Conservation (phyloP, 768 basidiomycete species). For the Artomyces pyxidatus region DNA sequence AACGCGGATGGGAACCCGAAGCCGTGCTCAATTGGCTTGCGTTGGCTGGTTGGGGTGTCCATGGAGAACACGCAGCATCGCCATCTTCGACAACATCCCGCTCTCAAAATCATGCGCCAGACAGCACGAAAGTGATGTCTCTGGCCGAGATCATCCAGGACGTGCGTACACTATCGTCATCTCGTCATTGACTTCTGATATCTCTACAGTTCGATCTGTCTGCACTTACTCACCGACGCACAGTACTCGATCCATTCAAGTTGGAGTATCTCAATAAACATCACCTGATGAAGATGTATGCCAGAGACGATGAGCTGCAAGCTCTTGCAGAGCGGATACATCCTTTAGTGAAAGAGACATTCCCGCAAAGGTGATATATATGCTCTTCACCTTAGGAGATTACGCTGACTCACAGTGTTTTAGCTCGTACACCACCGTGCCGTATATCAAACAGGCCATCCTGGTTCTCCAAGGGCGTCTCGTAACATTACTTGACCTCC, state of each 20-base stretch:
- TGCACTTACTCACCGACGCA: slow-evolving; percentile 72
- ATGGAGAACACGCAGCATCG: slow-evolving; percentile 17
- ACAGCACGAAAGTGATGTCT: slow-evolving; percentile 57
- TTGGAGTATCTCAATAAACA: slow-evolving; percentile 86
- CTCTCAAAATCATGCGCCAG: slow-evolving; percentile 38
- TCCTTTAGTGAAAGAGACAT: slow-evolving; percentile 42
- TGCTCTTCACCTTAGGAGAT: too few relatives aligned
- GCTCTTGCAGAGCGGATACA: slow-evolving; percentile 48
- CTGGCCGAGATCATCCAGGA: slow-evolving; percentile 57
- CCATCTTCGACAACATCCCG: neutral
- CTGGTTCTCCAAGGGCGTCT: slow-evolving; percentile 54
- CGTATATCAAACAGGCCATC: slow-evolving; percentile 11
- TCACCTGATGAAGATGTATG: slow-evolving; percentile 56
- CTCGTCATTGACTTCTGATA: neutral
- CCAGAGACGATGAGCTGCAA: slow-evolving; percentile 41
- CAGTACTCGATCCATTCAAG: slow-evolving; percentile 72
- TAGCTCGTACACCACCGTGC: slow-evolving; percentile 1
- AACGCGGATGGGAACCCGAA: slow-evolving; percentile 82
- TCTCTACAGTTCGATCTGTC: slow-evolving; percentile 61
- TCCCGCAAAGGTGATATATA: slow-evolving; percentile 46
- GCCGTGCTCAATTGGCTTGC: slow-evolving; percentile 92
- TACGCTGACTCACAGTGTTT: too few relatives aligned
- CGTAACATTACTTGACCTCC: slow-evolving; percentile 64
- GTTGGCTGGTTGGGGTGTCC: slow-evolving; percentile 85
- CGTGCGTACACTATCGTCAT: slow-evolving; percentile 27